phyloP scores from a whole-genome alignment of 1,139 yeast species.

The Sugiyamaella novakii region DNA sequence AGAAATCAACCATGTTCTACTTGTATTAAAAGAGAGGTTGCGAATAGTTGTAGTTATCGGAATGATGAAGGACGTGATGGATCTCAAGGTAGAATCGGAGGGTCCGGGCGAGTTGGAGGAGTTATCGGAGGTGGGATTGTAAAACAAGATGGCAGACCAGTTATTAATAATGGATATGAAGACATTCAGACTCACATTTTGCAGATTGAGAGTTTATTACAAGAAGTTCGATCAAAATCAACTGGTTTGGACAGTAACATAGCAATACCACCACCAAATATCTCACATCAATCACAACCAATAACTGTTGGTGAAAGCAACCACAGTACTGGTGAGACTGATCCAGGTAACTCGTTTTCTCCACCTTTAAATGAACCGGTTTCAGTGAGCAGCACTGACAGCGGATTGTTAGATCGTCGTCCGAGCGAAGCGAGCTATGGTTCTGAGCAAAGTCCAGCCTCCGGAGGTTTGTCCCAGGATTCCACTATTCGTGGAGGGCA shows the following conservation, averaged over 20 bases:
- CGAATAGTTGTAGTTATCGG: constrained; percentile 23
- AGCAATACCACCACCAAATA: constrained; percentile 3
- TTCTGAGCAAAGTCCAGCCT: constrained; percentile 3
- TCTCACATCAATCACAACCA: neutral
- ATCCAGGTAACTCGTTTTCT: constrained; percentile 4
- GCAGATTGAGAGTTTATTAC: constrained; percentile 16
- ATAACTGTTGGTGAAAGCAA: neutral
- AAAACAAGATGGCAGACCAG: constrained; percentile 1
- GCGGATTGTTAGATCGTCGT: neutral
- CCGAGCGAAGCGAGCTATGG: constrained; percentile 1
- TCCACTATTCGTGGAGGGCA: no score
- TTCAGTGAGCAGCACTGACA: constrained; percentile 1
- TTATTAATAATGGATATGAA: constrained; percentile 7
- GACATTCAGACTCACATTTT: constrained; percentile 20
- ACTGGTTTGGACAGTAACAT: neutral
- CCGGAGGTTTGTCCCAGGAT: no score
- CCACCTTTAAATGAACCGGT: constrained; percentile 8
- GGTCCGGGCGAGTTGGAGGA: neutral
- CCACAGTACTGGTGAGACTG: constrained; percentile 5
- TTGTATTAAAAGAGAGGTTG: constrained; percentile 23
- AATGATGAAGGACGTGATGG: no score
- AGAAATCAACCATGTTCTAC: constrained; percentile 28
- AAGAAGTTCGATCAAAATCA: constrained; percentile 13
- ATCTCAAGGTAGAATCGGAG: neutral
- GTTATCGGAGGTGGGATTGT: constrained; percentile 4